Evolutionary conservation across 2,329 filamentous ascomycete genomes (phyloP).

Genomic region (Eutypella sp.): DNA sequence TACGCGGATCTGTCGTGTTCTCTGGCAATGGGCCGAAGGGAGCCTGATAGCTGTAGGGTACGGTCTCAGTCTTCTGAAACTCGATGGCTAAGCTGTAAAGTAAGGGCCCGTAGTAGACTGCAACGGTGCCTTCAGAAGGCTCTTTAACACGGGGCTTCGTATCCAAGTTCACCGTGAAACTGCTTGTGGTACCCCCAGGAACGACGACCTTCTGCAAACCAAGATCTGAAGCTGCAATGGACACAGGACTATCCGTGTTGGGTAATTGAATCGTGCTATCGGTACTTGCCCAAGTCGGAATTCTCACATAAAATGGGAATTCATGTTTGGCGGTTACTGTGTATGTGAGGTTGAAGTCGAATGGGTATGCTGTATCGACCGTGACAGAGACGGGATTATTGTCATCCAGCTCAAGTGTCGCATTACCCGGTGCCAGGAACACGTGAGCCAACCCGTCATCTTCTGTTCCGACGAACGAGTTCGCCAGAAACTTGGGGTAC

Average conservation of each 20-base stretch:
- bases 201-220: slow-evolving; percentile 22
- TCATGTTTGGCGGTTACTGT: slow-evolving; percentile 22
- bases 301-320: slow-evolving; percentile 28
- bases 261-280: slow-evolving; percentile 15
- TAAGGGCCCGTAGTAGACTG: slow-evolving; percentile 26
- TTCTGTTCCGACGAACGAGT: slow-evolving; percentile 40
- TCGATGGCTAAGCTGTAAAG: slow-evolving; percentile 27
- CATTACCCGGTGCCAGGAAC: slow-evolving; percentile 41
- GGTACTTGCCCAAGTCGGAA: slow-evolving; percentile 24
- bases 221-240: slow-evolving; percentile 13
- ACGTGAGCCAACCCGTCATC: slow-evolving; percentile 46
- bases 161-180: slow-evolving; percentile 18
- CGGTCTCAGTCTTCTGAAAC: slow-evolving; percentile 15
- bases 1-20: slow-evolving; percentile 20
- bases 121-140: slow-evolving; percentile 26
- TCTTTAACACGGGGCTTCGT: slow-evolving; percentile 23
- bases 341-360: slow-evolving; percentile 26
- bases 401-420: slow-evolving; percentile 33
- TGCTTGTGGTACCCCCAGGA: slow-evolving; percentile 12
- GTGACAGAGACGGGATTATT: slow-evolving; percentile 33
- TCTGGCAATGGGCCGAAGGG: slow-evolving; percentile 5
- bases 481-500: slow-evolving; percentile 50
- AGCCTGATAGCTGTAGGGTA: slow-evolving; percentile 14
- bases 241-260: neutral
- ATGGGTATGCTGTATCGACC: slow-evolving; percentile 44